These are phyloP conservation scores for Colletotrichum australisinense DNA, from an alignment of 2,329 filamentous ascomycete species.

Conservation along the genomic window DNA sequence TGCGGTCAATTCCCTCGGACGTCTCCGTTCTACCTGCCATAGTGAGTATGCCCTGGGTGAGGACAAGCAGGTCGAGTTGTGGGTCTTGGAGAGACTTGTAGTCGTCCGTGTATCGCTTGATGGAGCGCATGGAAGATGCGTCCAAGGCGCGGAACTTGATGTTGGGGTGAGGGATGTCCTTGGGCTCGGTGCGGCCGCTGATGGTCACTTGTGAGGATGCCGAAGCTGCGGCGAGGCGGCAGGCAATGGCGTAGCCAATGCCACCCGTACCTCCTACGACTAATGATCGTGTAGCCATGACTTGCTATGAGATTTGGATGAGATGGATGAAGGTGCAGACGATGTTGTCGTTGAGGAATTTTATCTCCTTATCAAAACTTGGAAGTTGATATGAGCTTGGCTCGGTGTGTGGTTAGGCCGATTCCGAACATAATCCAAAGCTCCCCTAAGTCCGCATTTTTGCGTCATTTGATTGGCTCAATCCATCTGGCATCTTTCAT, in stretches of 20 bases:
- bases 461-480: neutral
- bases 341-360: neutral
- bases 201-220: slow-evolving; percentile 45
- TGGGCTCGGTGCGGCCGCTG: slow-evolving; percentile 46
- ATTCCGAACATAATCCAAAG: neutral
- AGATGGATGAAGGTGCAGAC: too few relatives aligned
- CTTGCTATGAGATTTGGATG: neutral
- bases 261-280: slow-evolving; percentile 50
- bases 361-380: neutral
- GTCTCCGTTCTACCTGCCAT: slow-evolving; percentile 51
- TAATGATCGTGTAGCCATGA: slow-evolving; percentile 40
- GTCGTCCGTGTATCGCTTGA: slow-evolving; percentile 46
- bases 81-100: slow-evolving; percentile 40
- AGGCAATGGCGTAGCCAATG: slow-evolving; percentile 50
- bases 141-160: slow-evolving; percentile 47
- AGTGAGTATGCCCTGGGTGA: slow-evolving; percentile 52
- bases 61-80: slow-evolving; percentile 50
- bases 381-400: neutral
- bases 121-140: slow-evolving; percentile 47
- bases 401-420: neutral
- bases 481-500: neutral
- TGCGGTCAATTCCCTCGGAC: slow-evolving; percentile 55
- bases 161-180: slow-evolving; percentile 44
- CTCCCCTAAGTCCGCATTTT: neutral
- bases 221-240: slow-evolving; percentile 44